Evolutionary conservation across 1,139 yeast genomes (phyloP).

Genomic region (Debaryomycetaceae sp.): DNA sequence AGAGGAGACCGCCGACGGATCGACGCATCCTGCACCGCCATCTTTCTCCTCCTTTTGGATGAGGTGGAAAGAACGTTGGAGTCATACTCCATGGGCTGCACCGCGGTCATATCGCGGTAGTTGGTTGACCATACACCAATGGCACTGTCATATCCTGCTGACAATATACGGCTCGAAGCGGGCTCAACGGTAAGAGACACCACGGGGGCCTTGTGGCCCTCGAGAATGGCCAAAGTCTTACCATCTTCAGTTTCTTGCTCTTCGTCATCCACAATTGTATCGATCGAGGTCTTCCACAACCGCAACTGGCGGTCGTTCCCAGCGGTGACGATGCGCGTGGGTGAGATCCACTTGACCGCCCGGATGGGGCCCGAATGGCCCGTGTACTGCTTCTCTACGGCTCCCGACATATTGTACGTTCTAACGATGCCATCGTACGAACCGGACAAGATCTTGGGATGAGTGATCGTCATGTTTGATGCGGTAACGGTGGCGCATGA

Average conservation of each 20-base stretch:
- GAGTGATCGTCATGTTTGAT: conserved; percentile 24
- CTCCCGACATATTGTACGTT: conserved; percentile 82
- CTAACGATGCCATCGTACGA: conserved; percentile 93
- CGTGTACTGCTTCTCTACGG: conserved; percentile 70
- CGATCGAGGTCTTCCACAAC: conserved; percentile 74
- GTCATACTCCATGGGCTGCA: conserved; percentile 55
- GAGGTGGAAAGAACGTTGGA: conserved; percentile 61
- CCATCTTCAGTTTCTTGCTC: conserved; percentile 59
- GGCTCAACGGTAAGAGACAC: conserved; percentile 64
- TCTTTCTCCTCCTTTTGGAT: conserved; percentile 81
- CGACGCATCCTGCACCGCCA: conserved; percentile 73
- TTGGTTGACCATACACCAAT: conserved; percentile 87
- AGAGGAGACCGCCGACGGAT: conserved; percentile 80
- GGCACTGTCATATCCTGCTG: conserved; percentile 81
- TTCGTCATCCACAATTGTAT: conserved; percentile 27
- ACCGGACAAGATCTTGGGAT: conserved; percentile 71
- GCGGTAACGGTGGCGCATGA: conserved; percentile 21
- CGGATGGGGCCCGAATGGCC: conserved; percentile 89
- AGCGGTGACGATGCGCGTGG: conserved; percentile 73
- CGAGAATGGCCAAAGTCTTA: conserved; percentile 74
- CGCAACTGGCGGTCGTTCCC: conserved; percentile 88
- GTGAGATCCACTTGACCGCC: conserved; percentile 73
- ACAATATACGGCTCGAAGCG: conserved; percentile 55
- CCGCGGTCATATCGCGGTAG: conserved; percentile 76
- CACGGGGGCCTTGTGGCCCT: conserved; percentile 87